phyloP scores from a whole-genome alignment of 345 rosid species.

The Pugionium cornutum region DNA sequence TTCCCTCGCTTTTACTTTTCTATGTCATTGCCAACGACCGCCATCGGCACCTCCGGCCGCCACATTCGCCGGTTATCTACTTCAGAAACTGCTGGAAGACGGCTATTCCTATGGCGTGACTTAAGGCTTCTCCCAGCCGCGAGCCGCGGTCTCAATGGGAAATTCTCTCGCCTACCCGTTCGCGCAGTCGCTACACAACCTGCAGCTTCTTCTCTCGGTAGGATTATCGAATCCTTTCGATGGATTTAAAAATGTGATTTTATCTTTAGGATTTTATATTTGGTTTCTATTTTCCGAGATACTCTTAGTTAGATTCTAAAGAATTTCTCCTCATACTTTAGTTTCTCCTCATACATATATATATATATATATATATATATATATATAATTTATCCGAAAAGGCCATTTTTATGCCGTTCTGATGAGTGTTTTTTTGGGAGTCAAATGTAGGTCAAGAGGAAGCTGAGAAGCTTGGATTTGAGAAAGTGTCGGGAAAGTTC shows the following conservation, averaged over 20 bases:
- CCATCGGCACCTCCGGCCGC: conserved; percentile 39
- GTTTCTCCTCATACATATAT: neutral
- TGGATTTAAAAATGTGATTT: neutral
- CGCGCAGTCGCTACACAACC: conserved; percentile 63
- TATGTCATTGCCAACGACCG: conserved; percentile 31
- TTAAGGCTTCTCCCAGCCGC: conserved; percentile 29
- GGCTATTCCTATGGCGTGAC: conserved; percentile 6
- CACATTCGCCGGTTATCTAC: conserved; percentile 30
- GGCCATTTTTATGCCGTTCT: neutral
- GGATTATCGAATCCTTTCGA: neutral
- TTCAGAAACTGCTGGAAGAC: conserved; percentile 43
- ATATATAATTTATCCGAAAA: too few species aligned
- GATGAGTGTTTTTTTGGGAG: conserved; percentile 20
- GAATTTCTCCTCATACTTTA: neutral
- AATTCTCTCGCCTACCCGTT: conserved; percentile 51
- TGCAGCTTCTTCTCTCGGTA: conserved; percentile 34
- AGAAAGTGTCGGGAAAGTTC: conserved; percentile 72
- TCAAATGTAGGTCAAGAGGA: conserved; percentile 54
- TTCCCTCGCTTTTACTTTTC: conserved; percentile 39
- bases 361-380: neutral
- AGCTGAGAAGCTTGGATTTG: conserved; percentile 73
- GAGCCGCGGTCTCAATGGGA: conserved; percentile 17
- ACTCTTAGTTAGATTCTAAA: neutral
- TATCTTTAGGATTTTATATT: neutral
- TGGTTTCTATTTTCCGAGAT: neutral